Evolutionary conservation across 352 stramenopile species (phyloP), one percentile per base, ranked within the genome.

Genomic region (Phytophthora capsici): DNA sequence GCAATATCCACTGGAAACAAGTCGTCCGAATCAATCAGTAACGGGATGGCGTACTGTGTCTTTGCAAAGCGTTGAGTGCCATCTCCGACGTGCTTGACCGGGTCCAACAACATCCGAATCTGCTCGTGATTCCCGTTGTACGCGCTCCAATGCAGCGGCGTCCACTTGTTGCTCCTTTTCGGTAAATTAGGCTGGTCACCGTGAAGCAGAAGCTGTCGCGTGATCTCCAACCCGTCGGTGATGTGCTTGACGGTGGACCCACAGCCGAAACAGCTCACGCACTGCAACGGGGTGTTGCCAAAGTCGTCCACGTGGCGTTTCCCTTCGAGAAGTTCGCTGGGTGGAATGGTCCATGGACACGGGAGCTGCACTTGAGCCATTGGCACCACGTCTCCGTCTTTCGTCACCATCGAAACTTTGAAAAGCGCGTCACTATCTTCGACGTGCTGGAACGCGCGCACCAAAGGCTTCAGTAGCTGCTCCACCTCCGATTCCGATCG

Each of bases 261-360:
- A 47, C 81, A 93, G 17, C 86, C 86, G 57, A 93, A 94, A 68
- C 84, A 94, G 38, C 80, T 88, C 32, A 89, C 65, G 51, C 84
- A 94, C 53, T 93, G 82, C 12, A 94, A 63, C 17, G 84, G 79
- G 2, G 86, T 90, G 56, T 94, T 94, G 22, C 86, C 86, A 67
- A 93, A 94, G 54, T 88, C 66, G 56, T 94, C 86, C 0, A 91
- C 64, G 52, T 92, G 82, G 3, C 57, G 69, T 3, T 43, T 44
- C 1, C 78, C 77, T 9, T 84, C 68, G 1, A 91, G 63, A 7
- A 94, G 56, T 7, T 91, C 83, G 14, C 71, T 71, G 0, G 69
- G 38, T 3, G 75, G 50, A 17, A 92, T 71, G 0, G 63, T 50
- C 34, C 74, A 80, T 12, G 71, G 46, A 0, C 69, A 57, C 10